phyloP scores from a whole-genome alignment of 176 grass and related monocot species.

The Hordeum marinum region DNA sequence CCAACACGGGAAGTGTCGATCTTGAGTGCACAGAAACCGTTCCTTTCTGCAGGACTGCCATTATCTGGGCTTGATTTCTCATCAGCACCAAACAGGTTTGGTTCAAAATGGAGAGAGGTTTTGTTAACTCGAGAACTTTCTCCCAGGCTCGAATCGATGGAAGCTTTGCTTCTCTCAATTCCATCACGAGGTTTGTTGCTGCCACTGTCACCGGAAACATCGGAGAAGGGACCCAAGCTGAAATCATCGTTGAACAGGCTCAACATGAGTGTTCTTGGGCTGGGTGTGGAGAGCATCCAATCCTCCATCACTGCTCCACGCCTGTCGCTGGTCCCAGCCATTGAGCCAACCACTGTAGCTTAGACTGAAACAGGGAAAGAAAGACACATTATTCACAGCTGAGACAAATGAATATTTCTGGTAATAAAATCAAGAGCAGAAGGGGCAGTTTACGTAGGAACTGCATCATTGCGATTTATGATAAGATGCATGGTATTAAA shows the following conservation, averaged over 20 bases:
- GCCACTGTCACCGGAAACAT: conserved; percentile 32
- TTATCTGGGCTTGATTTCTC: conserved; percentile 29
- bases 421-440: not conserved
- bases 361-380: not conserved
- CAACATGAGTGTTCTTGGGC: conserved; percentile 52
- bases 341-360: not conserved
- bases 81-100: conserved; percentile 33
- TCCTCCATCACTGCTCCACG: conserved; percentile 46
- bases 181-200: conserved; percentile 10
- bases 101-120: conserved; percentile 25
- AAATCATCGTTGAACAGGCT: conserved; percentile 61
- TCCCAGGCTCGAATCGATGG: conserved; percentile 1
- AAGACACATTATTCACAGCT: not conserved
- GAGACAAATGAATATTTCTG: not conserved
- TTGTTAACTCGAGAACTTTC: conserved; percentile 32
- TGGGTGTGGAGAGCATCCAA: conserved; percentile 65
- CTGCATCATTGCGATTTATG: not conserved
- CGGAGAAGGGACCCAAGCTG: conserved; percentile 27
- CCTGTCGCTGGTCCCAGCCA: conserved; percentile 25
- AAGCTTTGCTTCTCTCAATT: conserved; percentile 27
- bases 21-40: conserved; percentile 56
- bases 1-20: conserved; percentile 51
- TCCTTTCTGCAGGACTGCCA: conserved; percentile 48
- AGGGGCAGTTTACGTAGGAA: not conserved
- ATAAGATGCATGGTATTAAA: not conserved